phyloP scores from a whole-genome alignment of 2,329 filamentous ascomycete species.

The Dothistroma pini region DNA sequence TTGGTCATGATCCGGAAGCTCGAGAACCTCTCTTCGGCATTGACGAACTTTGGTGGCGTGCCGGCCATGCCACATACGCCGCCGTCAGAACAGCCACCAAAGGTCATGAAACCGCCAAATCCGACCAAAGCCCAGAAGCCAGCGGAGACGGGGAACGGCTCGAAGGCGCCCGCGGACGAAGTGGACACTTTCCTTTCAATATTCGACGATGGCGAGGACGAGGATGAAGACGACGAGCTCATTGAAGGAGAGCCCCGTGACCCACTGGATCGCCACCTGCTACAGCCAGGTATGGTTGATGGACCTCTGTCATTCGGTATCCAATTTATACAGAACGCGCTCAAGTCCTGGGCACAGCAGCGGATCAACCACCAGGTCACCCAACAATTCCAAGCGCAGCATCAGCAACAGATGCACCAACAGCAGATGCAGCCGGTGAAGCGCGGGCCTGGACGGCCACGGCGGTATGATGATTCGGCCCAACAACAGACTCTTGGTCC shows the following conservation, averaged over 20 bases:
- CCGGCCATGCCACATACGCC: slow-evolving; percentile 19
- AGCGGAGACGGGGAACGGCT: neutral
- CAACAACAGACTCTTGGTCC: slow-evolving; percentile 14
- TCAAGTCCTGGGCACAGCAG: slow-evolving; percentile 34
- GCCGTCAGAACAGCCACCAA: slow-evolving; percentile 5
- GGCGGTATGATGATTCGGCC: slow-evolving; percentile 22
- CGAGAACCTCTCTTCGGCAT: slow-evolving; percentile 24
- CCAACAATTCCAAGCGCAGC: slow-evolving; percentile 21
- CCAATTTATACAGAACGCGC: slow-evolving; percentile 34
- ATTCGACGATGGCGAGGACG: slow-evolving; percentile 26
- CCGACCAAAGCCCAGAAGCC: slow-evolving; percentile 11
- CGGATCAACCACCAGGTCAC: slow-evolving; percentile 23
- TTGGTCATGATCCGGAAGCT: slow-evolving; percentile 28
- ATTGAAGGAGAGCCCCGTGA: slow-evolving; percentile 15
- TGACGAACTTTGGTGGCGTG: slow-evolving; percentile 30
- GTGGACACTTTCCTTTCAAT: slow-evolving; percentile 27
- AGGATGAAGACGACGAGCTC: slow-evolving; percentile 15
- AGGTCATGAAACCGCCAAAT: slow-evolving; percentile 3
- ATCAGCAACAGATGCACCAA: slow-evolving; percentile 16
- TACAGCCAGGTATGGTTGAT: slow-evolving; percentile 23
- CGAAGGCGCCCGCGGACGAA: neutral
- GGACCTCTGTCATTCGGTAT: slow-evolving; percentile 31
- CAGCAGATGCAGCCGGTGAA: slow-evolving; percentile 16
- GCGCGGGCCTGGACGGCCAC: slow-evolving; percentile 27
- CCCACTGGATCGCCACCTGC: slow-evolving; percentile 14